These are phyloP conservation scores for Acacia pycnantha DNA, from an alignment of 331 rosid genomes.

Conservation along the genomic window DNA sequence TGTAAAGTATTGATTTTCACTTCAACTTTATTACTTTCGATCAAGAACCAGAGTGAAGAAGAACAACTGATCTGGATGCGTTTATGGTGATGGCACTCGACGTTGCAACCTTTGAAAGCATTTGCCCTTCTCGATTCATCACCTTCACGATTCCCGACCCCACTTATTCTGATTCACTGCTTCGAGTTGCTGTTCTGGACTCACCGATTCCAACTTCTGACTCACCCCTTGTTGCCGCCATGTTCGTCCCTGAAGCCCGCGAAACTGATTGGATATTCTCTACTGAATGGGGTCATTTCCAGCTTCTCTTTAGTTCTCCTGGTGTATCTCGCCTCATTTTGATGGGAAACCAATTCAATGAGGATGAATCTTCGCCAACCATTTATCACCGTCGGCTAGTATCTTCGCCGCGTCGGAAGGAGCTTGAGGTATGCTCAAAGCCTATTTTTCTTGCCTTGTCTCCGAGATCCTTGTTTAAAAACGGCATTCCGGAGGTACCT, in stretches of 20 bases:
- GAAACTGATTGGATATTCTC: constrained; percentile 87
- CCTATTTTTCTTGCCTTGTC: constrained; percentile 74
- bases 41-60: background rate
- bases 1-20: background rate
- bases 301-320: constrained; percentile 60
- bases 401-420: constrained; percentile 26
- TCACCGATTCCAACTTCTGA: constrained; percentile 45
- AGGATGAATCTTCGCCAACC: background rate
- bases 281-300: constrained; percentile 67
- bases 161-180: constrained; percentile 37
- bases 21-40: background rate
- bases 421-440: constrained; percentile 46
- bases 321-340: constrained; percentile 66
- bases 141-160: constrained; percentile 77
- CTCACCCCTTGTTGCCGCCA: constrained; percentile 52
- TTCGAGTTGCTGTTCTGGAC: constrained; percentile 83
- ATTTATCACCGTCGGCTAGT: constrained; percentile 46
- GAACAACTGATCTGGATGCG: background rate
- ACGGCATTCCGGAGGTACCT: constrained; percentile 63
- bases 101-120: constrained; percentile 46
- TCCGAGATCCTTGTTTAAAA: constrained; percentile 57
- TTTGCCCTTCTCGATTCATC: constrained; percentile 64
- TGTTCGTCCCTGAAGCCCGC: constrained; percentile 73
- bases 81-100: constrained; percentile 47
- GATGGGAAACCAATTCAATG: constrained; percentile 39